Evolutionary conservation across 2,329 filamentous ascomycete genomes (phyloP).

Genomic region (Chaetothyriales sp.): DNA sequence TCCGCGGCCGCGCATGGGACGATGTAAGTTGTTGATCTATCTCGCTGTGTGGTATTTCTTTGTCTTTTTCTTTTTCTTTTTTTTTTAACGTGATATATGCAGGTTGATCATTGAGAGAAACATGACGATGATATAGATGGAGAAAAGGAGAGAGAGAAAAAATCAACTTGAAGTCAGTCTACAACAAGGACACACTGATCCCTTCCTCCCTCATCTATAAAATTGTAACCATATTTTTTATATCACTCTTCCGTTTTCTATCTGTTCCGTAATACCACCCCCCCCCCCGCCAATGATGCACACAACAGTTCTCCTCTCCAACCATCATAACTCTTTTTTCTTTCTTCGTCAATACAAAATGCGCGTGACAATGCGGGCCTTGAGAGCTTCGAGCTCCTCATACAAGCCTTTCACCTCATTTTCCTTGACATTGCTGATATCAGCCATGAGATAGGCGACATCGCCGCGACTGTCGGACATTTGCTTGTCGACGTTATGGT

Average conservation of each 20-base stretch:
- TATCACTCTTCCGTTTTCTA: too few species aligned
- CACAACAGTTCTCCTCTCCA: too few species aligned
- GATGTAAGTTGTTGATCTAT: background rate
- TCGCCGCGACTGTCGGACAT: conserved; percentile 92
- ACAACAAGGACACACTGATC: too few species aligned
- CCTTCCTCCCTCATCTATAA: too few species aligned
- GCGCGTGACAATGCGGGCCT: conserved; percentile 15
- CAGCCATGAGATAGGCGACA: conserved; percentile 92
- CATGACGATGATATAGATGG: background rate
- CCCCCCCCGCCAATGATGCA: too few species aligned
- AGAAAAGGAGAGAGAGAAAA: too few species aligned
- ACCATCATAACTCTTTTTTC: background rate
- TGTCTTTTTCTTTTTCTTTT: background rate
- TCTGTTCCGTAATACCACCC: too few species aligned
- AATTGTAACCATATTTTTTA: too few species aligned
- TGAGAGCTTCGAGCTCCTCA: conserved; percentile 61
- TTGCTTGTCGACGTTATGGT: conserved; percentile 98
- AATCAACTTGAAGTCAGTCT: too few species aligned
- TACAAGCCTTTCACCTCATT: conserved; percentile 74
- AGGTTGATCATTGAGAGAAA: background rate
- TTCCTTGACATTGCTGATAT: conserved; percentile 74
- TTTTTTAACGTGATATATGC: background rate
- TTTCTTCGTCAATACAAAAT: conserved; percentile 10
- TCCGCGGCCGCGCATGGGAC: conserved; percentile 67
- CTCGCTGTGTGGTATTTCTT: too few species aligned